phyloP scores from a whole-genome alignment of 371 early-diverging fungal species.

The Mortierella sp. region DNA sequence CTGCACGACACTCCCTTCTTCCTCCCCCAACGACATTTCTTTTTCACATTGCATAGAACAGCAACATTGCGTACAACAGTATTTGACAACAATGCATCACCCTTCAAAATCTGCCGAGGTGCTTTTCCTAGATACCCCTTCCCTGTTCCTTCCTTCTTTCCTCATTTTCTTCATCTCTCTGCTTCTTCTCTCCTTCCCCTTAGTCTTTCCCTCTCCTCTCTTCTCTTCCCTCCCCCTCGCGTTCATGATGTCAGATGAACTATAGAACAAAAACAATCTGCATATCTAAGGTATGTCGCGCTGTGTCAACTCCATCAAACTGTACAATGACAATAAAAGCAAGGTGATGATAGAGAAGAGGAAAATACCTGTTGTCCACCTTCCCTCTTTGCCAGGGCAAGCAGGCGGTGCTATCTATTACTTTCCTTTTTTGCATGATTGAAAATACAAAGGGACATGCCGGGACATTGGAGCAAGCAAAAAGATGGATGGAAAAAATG shows the following conservation, averaged over 20 bases:
- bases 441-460: conserved; percentile 2
- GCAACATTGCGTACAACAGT: not conserved
- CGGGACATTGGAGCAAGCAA: conserved; percentile 1
- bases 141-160: not conserved
- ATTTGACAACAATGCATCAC: not conserved
- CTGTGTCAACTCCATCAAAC: not conserved
- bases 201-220: too few relatives aligned
- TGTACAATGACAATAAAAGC: not conserved
- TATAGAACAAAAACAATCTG: not conserved
- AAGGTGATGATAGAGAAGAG: not conserved
- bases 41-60: not conserved
- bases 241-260: not conserved
- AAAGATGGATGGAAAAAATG: not conserved
- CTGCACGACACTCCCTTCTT: not conserved
- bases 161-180: not conserved
- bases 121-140: not conserved
- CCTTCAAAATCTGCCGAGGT: not conserved
- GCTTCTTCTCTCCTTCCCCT: not conserved
- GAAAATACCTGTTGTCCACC: not conserved
- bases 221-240: not conserved
- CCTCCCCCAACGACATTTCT: not conserved
- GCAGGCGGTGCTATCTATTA: not conserved
- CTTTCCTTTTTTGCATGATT: conserved; percentile 8
- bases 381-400: not conserved
- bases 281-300: not conserved